Base-by-base conservation (phyloP, 2,329 filamentous ascomycete species). In the Aspergillus clavatus region DNA sequence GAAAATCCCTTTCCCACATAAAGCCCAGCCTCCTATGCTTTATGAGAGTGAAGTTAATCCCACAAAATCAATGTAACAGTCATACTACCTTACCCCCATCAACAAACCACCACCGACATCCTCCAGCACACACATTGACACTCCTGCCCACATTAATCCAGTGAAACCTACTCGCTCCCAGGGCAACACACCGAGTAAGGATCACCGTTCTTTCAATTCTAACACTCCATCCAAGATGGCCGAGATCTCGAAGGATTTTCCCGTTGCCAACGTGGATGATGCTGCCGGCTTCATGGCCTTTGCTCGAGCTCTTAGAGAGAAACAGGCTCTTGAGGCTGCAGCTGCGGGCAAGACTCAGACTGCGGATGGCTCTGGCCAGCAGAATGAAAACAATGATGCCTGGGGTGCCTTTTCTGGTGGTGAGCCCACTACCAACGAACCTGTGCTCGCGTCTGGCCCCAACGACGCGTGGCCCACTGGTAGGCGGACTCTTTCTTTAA, bases 241-340 rank as follows among this genome's bases (percentile, higher is more conserved):
- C 40, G 38, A 40, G n/a, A n/a, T 28, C 7, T 3, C 14, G 10
- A 40, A 28, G 18, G 8, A 27, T 12, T 40, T 38, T 36, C 29
- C 42, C 12, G 23, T 53, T 21, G 51, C 58, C 18, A 21, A 57
- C 28, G 33, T 62, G 10, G 55, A 62, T 40, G 58, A 63, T 36
- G 55, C 57, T 5, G 53, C 51, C 44, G 57, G 46, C 40, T 63
- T 63, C 31, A 57, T 63, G 56, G 57, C 53, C 19, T 59, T 55
- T 39, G 52, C 57, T 45, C 54, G 56, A 24, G 45, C 49, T 31
- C 46, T 54, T 14, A 54, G 46, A 11, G 33, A 26, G 27, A 40
- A 24, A n/a, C 27, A 38, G 12, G 14, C 23, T 19, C 21, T 24
- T 8, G 18, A 37, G 16, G 38, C 26, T 23, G 22, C 16, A 2